phyloP scores from a whole-genome alignment of 345 rosid genomes.

The Ricinus communis region DNA sequence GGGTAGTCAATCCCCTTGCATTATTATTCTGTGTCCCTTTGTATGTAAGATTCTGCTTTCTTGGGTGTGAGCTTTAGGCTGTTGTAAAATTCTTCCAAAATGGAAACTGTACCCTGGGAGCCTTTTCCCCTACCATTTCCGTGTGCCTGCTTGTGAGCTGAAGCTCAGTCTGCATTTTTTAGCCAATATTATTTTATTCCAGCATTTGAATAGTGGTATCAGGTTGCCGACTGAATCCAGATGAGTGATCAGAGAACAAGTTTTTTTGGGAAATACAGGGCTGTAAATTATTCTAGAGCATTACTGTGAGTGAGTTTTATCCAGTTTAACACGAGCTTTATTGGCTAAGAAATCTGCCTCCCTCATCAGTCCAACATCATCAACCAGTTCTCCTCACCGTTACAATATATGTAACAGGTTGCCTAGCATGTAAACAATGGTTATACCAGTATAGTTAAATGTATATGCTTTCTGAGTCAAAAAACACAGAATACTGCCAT shows the following conservation, averaged over 20 bases:
- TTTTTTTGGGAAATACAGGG: too few relatives aligned
- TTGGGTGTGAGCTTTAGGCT: conserved; percentile 5
- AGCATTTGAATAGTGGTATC: background rate
- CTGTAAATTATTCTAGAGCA: too few relatives aligned
- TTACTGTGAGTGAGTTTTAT: too few relatives aligned
- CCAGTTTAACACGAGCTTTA: too few relatives aligned
- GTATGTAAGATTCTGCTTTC: conserved; percentile 4
- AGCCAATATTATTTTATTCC: background rate
- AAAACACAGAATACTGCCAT: background rate
- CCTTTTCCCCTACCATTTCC: background rate
- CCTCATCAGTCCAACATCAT: background rate
- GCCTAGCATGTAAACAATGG: background rate
- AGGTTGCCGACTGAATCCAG: too few relatives aligned
- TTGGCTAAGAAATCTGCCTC: too few relatives aligned
- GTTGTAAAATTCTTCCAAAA: background rate
- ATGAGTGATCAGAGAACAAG: too few relatives aligned
- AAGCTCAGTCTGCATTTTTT: background rate
- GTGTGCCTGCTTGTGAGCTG: background rate
- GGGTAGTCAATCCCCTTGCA: conserved; percentile 1
- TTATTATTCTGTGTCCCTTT: background rate
- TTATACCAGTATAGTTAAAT: background rate
- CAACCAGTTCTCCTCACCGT: background rate
- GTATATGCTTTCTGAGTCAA: background rate
- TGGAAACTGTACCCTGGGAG: conserved; percentile 1
- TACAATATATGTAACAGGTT: too few relatives aligned